Conservation (phyloP, 352 stramenopile genomes). For the Phytophthora cactorum region DNA sequence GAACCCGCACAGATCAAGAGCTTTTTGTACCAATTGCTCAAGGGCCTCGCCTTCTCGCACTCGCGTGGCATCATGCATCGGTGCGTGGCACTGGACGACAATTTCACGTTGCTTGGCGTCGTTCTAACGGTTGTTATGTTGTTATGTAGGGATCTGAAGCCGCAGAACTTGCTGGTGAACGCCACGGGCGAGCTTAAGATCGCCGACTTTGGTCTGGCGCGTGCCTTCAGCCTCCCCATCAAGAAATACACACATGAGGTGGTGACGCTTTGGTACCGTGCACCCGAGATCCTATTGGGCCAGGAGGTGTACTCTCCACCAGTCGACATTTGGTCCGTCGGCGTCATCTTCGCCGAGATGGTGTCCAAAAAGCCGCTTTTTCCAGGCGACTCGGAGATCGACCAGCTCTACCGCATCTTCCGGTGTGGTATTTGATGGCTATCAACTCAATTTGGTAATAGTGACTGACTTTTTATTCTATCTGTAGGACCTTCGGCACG, state of each 20-base stretch:
- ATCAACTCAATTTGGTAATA: too few species aligned
- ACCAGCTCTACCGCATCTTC: slow-evolving; percentile 91
- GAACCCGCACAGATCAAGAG: slow-evolving; percentile 71
- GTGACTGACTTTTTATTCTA: slow-evolving; percentile 1
- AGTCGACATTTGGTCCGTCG: slow-evolving; percentile 91
- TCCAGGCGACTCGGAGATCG: slow-evolving; percentile 85
- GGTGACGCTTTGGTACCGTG: slow-evolving; percentile 99
- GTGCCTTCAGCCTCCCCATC: slow-evolving; percentile 97
- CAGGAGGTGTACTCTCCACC: slow-evolving; percentile 89
- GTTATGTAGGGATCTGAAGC: slow-evolving; percentile 94
- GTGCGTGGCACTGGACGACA: slow-evolving; percentile 31
- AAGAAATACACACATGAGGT: slow-evolving; percentile 98
- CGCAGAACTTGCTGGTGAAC: slow-evolving; percentile 97
- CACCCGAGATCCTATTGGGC: slow-evolving; percentile 98
- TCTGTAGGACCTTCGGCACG: slow-evolving; percentile 91
- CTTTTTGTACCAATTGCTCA: slow-evolving; percentile 88
- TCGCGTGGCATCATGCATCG: slow-evolving; percentile 89
- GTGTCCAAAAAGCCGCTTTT: slow-evolving; percentile 84
- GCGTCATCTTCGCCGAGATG: slow-evolving; percentile 89
- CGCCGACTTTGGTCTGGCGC: slow-evolving; percentile 98
- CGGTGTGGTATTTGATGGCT: slow-evolving; percentile 30
- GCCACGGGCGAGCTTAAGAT: slow-evolving; percentile 96
- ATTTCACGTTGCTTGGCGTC: not conserved
- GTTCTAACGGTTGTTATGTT: not conserved
- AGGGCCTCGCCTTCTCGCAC: slow-evolving; percentile 89